Percentiles rank a stretch among this genome's conserved stretches.
Conservation (phyloP, 2,329 filamentous ascomycete species). For the Cladophialophora chaetospira region DNA sequence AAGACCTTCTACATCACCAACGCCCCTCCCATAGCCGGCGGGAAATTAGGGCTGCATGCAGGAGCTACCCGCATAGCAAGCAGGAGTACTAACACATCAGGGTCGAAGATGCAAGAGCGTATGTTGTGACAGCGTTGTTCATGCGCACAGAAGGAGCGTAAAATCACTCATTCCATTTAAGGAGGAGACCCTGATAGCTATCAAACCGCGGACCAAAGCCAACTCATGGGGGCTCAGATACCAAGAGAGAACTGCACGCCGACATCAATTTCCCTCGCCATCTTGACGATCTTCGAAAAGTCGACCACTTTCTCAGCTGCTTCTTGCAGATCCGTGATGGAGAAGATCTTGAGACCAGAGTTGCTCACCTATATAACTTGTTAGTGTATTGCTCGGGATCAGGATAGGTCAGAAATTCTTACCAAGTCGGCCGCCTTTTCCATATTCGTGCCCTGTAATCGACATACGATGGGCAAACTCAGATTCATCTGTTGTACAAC, state of each 20-base stretch:
- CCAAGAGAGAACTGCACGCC: conserved; percentile 93
- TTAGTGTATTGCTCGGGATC: not conserved
- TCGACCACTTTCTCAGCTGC: conserved; percentile 98
- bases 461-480: conserved; percentile 92
- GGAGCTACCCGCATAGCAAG: not conserved
- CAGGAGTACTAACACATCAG: not conserved
- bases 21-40: not conserved
- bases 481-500: conserved; percentile 94
- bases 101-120: not conserved
- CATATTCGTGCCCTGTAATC: conserved; percentile 98
- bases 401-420: conserved; percentile 42
- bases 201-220: conserved; percentile 27
- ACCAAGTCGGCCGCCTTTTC: conserved; percentile 82
- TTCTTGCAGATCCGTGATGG: conserved; percentile 94
- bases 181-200: conserved; percentile 20
- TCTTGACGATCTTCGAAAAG: conserved; percentile 98
- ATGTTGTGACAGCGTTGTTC: conserved; percentile 8
- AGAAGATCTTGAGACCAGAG: conserved; percentile 99
- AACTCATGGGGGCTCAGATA: conserved; percentile 59
- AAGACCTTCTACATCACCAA: no score
- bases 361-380: conserved; percentile 71
- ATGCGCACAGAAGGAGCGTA: not conserved
- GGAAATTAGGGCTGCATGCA: not conserved
- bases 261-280: conserved; percentile 96
- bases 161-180: not conserved